Evolutionary conservation across 2,329 filamentous ascomycete genomes (phyloP).

Genomic region (Pseudodiploospora longispora): DNA sequence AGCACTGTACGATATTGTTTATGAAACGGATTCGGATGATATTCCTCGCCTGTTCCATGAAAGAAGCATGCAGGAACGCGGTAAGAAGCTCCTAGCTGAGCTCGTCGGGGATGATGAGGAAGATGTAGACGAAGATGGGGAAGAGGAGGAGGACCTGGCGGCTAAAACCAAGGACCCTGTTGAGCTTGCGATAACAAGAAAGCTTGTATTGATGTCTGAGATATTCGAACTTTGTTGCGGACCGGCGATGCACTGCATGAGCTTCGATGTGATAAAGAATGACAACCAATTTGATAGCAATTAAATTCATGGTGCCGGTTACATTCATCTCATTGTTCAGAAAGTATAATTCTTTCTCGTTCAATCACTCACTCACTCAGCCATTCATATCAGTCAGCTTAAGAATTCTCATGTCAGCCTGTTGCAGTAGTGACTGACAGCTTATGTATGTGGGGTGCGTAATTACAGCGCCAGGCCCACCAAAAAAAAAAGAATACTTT

Average conservation of each 20-base stretch:
- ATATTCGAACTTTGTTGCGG: background rate
- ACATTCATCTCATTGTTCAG: too few species aligned
- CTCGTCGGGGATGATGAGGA: slow-evolving; percentile 10
- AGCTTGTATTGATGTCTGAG: background rate
- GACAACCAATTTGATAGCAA: background rate
- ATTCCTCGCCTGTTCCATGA: slow-evolving; percentile 9
- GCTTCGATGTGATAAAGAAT: too few species aligned
- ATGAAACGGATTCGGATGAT: background rate
- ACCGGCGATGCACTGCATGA: background rate
- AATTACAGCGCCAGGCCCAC: too few species aligned
- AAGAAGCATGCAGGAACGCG: slow-evolving; percentile 2
- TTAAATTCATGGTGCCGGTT: too few species aligned
- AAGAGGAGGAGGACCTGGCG: background rate
- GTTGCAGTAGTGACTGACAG: too few species aligned
- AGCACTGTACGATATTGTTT: slow-evolving; percentile 8
- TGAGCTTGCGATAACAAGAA: background rate
- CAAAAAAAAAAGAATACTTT: too few species aligned
- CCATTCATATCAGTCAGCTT: too few species aligned
- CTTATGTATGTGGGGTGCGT: too few species aligned
- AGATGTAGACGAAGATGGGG: slow-evolving; percentile 2
- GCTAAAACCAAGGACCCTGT: background rate
- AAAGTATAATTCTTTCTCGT: too few species aligned
- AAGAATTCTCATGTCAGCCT: too few species aligned
- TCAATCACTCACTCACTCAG: too few species aligned
- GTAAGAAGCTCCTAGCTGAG: slow-evolving; percentile 7